Conservation (phyloP, 306 rosid species). For the Trichosanthes truncata region DNA sequence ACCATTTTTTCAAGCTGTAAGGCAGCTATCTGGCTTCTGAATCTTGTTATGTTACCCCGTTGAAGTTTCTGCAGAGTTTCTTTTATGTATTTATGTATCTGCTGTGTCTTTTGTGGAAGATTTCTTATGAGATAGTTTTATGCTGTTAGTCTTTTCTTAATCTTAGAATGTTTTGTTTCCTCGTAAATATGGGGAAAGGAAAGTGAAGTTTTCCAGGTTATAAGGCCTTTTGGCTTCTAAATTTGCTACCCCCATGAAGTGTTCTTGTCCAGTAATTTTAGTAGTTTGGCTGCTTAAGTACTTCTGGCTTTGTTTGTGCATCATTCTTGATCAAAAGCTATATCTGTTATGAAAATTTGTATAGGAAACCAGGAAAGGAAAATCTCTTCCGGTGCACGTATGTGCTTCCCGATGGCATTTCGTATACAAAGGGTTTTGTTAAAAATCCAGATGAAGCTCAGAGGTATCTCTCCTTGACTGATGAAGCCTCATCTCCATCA, state of each 20-base stretch:
- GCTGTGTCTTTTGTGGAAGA: neutral
- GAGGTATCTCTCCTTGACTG: conserved; percentile 38
- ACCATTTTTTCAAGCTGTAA: neutral
- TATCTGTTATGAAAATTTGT: neutral
- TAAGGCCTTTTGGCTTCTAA: neutral
- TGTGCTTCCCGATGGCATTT: conserved; percentile 86
- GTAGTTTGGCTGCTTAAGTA: neutral
- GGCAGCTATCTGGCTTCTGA: neutral
- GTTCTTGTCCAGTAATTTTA: neutral
- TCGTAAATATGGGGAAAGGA: neutral
- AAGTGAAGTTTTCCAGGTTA: neutral
- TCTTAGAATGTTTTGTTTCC: neutral
- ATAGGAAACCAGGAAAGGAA: conserved; percentile 54
- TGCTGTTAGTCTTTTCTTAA: neutral
- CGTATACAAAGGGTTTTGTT: conserved; percentile 64
- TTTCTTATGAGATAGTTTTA: neutral
- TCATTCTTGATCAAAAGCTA: neutral
- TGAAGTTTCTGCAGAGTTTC: neutral
- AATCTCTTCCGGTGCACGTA: conserved; percentile 66
- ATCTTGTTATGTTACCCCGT: neutral
- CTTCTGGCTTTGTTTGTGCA: neutral
- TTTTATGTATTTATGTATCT: neutral
- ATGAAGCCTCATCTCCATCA: conserved; percentile 14
- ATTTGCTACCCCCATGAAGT: neutral
- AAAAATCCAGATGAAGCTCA: conserved; percentile 60